Evolutionary conservation across 176 grass and related monocot species (phyloP).

Genomic region (Eragrostis nindensis): DNA sequence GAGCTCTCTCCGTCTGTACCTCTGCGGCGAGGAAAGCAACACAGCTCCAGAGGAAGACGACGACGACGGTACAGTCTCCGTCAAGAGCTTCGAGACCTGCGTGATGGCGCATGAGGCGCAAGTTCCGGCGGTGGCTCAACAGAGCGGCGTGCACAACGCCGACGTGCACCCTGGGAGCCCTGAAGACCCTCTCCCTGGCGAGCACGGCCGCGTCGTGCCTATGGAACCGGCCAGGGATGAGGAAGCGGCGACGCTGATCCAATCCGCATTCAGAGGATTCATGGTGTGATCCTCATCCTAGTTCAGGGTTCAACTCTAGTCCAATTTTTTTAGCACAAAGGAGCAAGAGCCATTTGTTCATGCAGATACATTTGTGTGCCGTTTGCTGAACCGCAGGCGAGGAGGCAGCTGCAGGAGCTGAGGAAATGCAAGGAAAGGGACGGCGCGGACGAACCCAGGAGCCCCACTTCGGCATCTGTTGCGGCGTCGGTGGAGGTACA

Average conservation of each 20-base stretch:
- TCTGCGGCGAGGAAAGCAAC: conserved; percentile 79
- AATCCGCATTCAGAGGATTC: conserved; percentile 69
- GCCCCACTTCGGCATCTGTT: conserved; percentile 50
- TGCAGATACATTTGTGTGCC: neutral
- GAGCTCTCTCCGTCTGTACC: conserved; percentile 66
- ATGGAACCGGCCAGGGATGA: conserved; percentile 6
- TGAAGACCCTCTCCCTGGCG: neutral
- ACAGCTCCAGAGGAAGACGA: conserved; percentile 32
- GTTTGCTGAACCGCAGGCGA: conserved; percentile 50
- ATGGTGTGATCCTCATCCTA: conserved; percentile 51
- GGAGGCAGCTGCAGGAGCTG: conserved; percentile 44
- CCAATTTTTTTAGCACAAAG: too few relatives aligned
- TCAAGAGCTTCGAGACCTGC: conserved; percentile 53
- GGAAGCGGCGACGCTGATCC: conserved; percentile 60
- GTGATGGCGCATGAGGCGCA: conserved; percentile 24
- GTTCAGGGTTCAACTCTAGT: neutral
- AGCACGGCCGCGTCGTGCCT: neutral
- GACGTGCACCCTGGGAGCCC: neutral
- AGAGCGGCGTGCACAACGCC: neutral
- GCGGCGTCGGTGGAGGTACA: conserved; percentile 81
- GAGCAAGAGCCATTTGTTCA: neutral
- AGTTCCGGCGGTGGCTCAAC: neutral
- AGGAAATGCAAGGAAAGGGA: conserved; percentile 14
- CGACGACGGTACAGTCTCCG: conserved; percentile 47
- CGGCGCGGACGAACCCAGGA: conserved; percentile 32